Evolutionary conservation across 441 rosid species (phyloP), one percentile per base, ranked within the genome.

Genomic region (Populus trichocarpa): DNA sequence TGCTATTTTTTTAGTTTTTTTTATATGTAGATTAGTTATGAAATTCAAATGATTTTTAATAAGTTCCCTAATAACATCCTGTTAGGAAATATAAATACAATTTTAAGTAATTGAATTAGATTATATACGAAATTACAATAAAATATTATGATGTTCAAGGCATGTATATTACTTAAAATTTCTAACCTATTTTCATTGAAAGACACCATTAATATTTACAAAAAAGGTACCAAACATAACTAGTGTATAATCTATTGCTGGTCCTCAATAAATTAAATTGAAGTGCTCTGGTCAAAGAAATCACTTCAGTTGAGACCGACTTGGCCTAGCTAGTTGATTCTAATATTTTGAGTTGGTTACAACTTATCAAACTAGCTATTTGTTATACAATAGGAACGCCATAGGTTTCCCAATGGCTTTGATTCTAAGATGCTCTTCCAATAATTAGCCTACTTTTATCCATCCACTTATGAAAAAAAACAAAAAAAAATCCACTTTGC

Each of bases 341-440:
- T 46, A 46, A 20, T 20, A 46, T 13, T 46, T 46, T 46, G 57
- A 13, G 57, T 4, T 14, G 57, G 20, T 46, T 4, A 46, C 57
- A 46, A 46, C 57, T 46, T 46, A 14, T 46, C 20, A 14, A 14
- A 46, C 20, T 69, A 69, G 71, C 46, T 69, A 35, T n/a, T 69
- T 18, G n/a, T 35, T 35, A 20, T 2, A 25, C 20, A 53, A 2
- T 22, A 50, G 30, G 8, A 28, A 42, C 61, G 5, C 42, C 33
- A 71, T n/a, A 68, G 9, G 8, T 33, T 46, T 32, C 18, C 25
- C 35, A 7, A 14, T 72, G 8, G 46, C 77, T 78, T 78, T 72
- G 77, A 78, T 72, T 78, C 67, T 25, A 78, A 72, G 77, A 73
- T 67, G 67, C 81, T 72, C 81, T 72, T 25, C 57, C 73, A 72